A percentile compares a stretch with the other conserved stretches of the same genome.
Conservation (phyloP, 306 rosid genomes). For the Chamaecrista fasciculata region DNA sequence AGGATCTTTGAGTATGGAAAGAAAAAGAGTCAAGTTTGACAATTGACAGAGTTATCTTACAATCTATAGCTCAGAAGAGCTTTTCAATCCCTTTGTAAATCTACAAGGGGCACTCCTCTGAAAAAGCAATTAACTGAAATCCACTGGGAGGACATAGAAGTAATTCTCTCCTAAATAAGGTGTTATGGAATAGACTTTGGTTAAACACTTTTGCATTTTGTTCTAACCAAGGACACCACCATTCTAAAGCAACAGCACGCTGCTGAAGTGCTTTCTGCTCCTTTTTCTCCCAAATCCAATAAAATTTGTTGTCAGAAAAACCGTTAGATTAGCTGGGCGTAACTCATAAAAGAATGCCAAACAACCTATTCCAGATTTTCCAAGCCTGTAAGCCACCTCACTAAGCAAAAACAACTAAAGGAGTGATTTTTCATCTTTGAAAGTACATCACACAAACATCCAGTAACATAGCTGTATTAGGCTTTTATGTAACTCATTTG, state of each 20-base stretch:
- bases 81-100: background rate
- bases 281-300: background rate
- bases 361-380: background rate
- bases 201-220: no score
- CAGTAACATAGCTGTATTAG: no score
- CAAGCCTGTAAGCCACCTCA: background rate
- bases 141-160: background rate
- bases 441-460: no score
- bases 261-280: background rate
- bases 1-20: conserved; percentile 11
- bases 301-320: background rate
- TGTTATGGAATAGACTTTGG: background rate
- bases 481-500: conserved; percentile 1
- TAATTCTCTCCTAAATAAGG: background rate
- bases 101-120: background rate
- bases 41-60: conserved; percentile 9
- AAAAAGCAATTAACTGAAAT: background rate
- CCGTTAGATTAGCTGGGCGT: background rate
- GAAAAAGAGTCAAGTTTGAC: conserved; percentile 16
- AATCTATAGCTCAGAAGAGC: background rate
- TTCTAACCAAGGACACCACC: no score
- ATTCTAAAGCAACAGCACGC: background rate
- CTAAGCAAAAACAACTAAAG: background rate
- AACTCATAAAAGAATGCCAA: background rate
- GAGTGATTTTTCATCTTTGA: conserved; percentile 7